A percentile compares a stretch with the other conserved stretches of the same genome.
Evolutionary conservation across 257 asterid species (phyloP).

Genomic region (Cruciata laevipes): DNA sequence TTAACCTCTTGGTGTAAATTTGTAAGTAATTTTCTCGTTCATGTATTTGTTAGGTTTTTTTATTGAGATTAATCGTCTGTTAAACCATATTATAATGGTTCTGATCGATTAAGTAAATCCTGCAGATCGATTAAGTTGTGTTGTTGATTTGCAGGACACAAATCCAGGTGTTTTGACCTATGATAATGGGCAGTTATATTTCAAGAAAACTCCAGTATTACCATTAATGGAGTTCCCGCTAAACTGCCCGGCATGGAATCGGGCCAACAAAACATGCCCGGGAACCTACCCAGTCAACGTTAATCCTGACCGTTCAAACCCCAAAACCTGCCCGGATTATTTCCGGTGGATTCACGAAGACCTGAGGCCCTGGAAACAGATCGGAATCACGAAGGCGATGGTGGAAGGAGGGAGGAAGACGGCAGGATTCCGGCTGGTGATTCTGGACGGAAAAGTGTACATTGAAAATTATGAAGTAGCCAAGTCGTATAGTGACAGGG

Average conservation of each 20-base stretch:
- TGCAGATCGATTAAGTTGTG: too few relatives aligned
- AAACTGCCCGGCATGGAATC: slow-evolving; percentile 28
- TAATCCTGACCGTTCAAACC: not conserved
- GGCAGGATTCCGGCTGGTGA: slow-evolving; percentile 26
- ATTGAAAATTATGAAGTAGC: slow-evolving; percentile 7
- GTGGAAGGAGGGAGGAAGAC: slow-evolving; percentile 13
- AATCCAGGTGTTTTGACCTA: slow-evolving; percentile 1
- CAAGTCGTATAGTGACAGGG: slow-evolving; percentile 15
- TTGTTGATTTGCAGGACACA: slow-evolving; percentile 21
- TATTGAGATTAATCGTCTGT: too few relatives aligned
- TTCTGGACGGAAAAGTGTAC: slow-evolving; percentile 21
- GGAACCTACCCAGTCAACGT: slow-evolving; percentile 17
- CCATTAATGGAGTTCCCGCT: slow-evolving; percentile 23
- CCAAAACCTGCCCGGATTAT: slow-evolving; percentile 21
- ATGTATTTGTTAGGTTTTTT: not conserved
- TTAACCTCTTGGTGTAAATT: slow-evolving; percentile 30
- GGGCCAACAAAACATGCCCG: slow-evolving; percentile 21
- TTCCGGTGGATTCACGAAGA: slow-evolving; percentile 33
- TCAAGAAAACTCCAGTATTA: not conserved
- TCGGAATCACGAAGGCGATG: slow-evolving; percentile 22
- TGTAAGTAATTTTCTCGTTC: slow-evolving; percentile 24
- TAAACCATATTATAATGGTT: not conserved
- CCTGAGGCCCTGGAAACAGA: slow-evolving; percentile 22
- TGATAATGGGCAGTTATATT: not conserved
- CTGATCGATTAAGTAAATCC: too few relatives aligned